Evolutionary conservation across 495 filamentous ascomycete species (phyloP).

Genomic region (Xylaria longipes): DNA sequence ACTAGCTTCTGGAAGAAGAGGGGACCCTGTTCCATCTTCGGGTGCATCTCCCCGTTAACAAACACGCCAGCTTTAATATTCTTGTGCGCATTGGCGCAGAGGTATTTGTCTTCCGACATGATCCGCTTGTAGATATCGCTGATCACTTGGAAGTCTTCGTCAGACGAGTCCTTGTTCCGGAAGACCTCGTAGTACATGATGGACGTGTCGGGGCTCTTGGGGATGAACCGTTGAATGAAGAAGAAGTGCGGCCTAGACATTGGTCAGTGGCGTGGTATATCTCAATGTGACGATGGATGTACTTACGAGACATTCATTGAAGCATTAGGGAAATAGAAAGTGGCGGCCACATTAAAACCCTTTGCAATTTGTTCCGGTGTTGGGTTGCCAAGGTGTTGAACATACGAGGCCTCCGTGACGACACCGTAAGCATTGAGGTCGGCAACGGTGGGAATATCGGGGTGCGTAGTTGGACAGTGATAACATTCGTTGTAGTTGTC

Average conservation of each 20-base stretch:
- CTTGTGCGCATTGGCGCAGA: constrained; percentile 51
- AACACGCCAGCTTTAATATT: constrained; percentile 53
- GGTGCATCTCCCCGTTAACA: constrained; percentile 54
- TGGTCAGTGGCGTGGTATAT: constrained; percentile 26
- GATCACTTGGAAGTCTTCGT: constrained; percentile 52
- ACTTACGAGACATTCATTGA: constrained; percentile 57
- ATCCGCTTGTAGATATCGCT: constrained; percentile 52
- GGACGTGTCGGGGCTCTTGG: constrained; percentile 44
- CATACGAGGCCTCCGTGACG: constrained; percentile 46
- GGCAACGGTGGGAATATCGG: constrained; percentile 50
- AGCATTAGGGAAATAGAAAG: constrained; percentile 56
- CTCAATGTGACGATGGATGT: constrained; percentile 12
- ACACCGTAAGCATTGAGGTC: constrained; percentile 54
- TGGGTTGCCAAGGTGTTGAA: constrained; percentile 49
- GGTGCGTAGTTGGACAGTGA: constrained; percentile 58
- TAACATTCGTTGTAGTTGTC: constrained; percentile 63
- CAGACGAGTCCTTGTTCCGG: constrained; percentile 51
- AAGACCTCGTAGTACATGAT: constrained; percentile 57
- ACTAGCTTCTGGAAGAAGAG: constrained; percentile 55
- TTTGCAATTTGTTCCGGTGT: constrained; percentile 44
- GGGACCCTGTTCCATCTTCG: constrained; percentile 52
- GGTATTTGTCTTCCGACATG: constrained; percentile 54
- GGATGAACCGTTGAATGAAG: constrained; percentile 56
- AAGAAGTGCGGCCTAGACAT: constrained; percentile 50
- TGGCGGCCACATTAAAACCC: constrained; percentile 43